Evolutionary conservation across 768 basidiomycete genomes (phyloP).

Genomic region (Suillus hirtellus): DNA sequence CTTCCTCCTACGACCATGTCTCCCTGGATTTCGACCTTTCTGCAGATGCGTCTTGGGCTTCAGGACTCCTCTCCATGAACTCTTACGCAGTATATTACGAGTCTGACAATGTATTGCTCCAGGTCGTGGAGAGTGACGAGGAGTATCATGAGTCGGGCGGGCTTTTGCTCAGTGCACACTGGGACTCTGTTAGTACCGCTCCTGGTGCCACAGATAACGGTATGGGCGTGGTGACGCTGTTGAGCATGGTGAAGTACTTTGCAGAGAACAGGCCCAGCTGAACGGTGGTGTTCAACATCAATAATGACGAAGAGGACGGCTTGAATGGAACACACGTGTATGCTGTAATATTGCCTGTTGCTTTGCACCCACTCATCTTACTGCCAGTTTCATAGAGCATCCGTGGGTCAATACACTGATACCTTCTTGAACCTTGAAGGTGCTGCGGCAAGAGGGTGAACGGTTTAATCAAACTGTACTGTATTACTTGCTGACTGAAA

Average conservation of each 20-base stretch:
- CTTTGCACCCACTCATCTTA: too few species aligned
- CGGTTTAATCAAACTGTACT: too few species aligned
- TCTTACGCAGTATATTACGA: constrained; percentile 54
- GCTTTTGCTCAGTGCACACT: constrained; percentile 82
- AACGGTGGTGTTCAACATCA: too few species aligned
- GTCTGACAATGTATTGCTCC: constrained; percentile 67
- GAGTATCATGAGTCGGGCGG: constrained; percentile 36
- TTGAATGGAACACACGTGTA: too few species aligned
- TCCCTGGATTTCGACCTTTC: constrained; percentile 51
- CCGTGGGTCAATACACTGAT: too few species aligned
- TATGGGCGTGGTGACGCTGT: constrained; percentile 65
- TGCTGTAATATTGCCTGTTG: too few species aligned
- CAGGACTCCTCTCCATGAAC: constrained; percentile 15
- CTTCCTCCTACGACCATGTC: constrained; percentile 44
- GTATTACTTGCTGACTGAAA: too few species aligned
- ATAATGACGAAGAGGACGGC: too few species aligned
- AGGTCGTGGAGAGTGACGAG: constrained; percentile 54
- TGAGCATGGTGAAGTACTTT: constrained; percentile 55
- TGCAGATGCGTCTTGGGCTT: constrained; percentile 52
- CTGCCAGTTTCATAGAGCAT: too few species aligned
- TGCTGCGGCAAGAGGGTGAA: too few species aligned
- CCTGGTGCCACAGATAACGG: constrained; percentile 79
- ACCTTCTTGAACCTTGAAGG: too few species aligned
- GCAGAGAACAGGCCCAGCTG: too few species aligned
- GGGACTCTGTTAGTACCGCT: constrained; percentile 76